Base-by-base conservation (phyloP, 108 stramenopile species). In the Skeletonema tropicum region DNA sequence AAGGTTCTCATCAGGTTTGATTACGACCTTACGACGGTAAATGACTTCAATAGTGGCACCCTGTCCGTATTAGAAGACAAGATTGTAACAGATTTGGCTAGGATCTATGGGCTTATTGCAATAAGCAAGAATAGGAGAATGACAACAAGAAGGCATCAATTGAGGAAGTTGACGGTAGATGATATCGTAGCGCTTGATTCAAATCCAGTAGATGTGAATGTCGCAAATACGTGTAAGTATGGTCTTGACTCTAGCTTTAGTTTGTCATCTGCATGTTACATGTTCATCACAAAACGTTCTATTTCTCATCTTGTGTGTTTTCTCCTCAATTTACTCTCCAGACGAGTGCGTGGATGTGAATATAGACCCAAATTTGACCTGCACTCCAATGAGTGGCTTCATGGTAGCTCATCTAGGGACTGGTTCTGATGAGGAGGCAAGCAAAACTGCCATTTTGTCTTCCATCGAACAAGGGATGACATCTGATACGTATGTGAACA, bases 381-480 rank as follows among this genome's bases (percentile, higher is more conserved):
- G 71, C 39, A 72, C 60, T 9, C 60, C 71, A 8, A 26, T 72
- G 0, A 23, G 60, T 21, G 71, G 71, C 15, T 62, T 19, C 71
- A 72, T 72, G 71, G 62, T 41, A 9, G 71, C 71, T 6, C 62
- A 60, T 41, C n/a, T 72, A 2, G 38, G 29, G 3, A 5, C 26
- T 9, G 17, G 10, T 25, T 19, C 35, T 30, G 61, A 73, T 48
- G 31, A 3, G 49, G 72, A 32, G 5, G 41, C n/a, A 7, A 64
- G 23, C 13, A 42, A 73, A 33, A 36, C 72, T 36, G 49, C 60
- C n/a, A 25, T 73, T 3, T 10, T 73, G 15, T 9, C 31, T 6
- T 11, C 7, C 29, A 29, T 73, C 29, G 45, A 73, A 57, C 12
- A 59, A 21, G 72, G 72, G 12, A 73, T 73, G 72, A 17, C 4